A percentile compares a stretch with the other conserved stretches of the same genome.
Evolutionary conservation across 371 early-diverging fungal genomes (phyloP).

Genomic region (Zychaea mexicana): DNA sequence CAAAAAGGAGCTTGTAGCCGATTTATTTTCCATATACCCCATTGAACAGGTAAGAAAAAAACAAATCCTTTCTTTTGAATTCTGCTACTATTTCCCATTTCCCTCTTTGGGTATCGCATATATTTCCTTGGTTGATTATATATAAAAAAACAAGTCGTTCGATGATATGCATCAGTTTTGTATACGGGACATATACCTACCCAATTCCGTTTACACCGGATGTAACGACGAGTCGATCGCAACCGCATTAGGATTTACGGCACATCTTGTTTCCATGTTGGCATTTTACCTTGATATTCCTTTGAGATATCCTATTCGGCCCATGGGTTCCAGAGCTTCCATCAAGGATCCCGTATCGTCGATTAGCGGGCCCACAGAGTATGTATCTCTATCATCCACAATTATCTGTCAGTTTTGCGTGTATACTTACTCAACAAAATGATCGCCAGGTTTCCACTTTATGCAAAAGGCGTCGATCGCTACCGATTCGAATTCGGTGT

Average conservation of each 20-base stretch:
- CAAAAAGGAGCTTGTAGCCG: slow-evolving; percentile 60
- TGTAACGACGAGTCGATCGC: slow-evolving; percentile 72
- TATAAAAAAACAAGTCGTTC: slow-evolving; percentile 48
- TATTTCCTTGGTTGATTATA: slow-evolving; percentile 45
- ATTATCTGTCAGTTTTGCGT: neutral
- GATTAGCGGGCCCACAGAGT: slow-evolving; percentile 58
- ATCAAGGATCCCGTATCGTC: slow-evolving; percentile 70
- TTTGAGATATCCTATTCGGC: slow-evolving; percentile 73
- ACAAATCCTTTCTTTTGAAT: neutral
- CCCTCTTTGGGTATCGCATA: no score
- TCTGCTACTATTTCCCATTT: no score
- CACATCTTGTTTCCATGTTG: slow-evolving; percentile 73
- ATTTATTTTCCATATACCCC: slow-evolving; percentile 66
- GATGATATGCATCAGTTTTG: slow-evolving; percentile 52
- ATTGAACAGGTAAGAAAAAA: slow-evolving; percentile 56
- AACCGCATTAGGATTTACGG: slow-evolving; percentile 74
- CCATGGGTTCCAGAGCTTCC: slow-evolving; percentile 79
- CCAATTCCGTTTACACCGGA: slow-evolving; percentile 63
- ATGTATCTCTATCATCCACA: no score
- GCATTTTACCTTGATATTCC: slow-evolving; percentile 76
- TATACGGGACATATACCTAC: slow-evolving; percentile 70
- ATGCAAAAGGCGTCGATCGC: slow-evolving; percentile 69
- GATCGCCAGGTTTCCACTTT: slow-evolving; percentile 77
- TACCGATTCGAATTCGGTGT: slow-evolving; percentile 84
- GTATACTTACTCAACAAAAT: neutral